phyloP scores from a whole-genome alignment of 164 flowering plant species.

The Aristolochia contorta region DNA sequence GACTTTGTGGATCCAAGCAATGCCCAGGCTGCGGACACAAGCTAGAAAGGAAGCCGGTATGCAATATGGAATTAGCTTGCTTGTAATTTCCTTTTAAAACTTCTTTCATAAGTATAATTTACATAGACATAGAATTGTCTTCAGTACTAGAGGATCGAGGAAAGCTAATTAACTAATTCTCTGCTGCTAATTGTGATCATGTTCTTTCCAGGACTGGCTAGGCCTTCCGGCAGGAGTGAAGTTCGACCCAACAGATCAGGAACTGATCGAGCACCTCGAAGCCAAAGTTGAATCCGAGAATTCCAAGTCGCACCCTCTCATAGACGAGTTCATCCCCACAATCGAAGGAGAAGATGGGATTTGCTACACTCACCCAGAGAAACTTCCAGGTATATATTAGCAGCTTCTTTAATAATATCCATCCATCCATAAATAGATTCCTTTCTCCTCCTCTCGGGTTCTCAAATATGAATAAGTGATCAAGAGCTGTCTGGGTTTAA shows the following conservation, averaged over 20 bases:
- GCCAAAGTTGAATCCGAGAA: constrained; percentile 51
- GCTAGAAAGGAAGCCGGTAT: constrained; percentile 81
- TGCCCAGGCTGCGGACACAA: constrained; percentile 96
- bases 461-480: no score
- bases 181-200: constrained; percentile 1
- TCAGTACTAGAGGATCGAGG: no score
- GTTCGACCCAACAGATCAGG: constrained; percentile 88
- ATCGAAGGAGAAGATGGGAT: constrained; percentile 86
- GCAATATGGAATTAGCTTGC: constrained; percentile 2
- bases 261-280: constrained; percentile 73
- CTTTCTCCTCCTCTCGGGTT: no score
- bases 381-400: constrained; percentile 51
- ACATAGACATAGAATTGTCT: no score
- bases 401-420: not conserved
- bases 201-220: constrained; percentile 56
- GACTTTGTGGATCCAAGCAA: constrained; percentile 76
- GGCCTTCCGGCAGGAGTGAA: constrained; percentile 98
- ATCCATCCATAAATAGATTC: no score
- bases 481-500: no score
- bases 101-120: no score
- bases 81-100: no score
- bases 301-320: constrained; percentile 62
- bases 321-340: constrained; percentile 86
- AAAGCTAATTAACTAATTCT: no score
- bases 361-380: constrained; percentile 94